Conservation (phyloP, 2,329 filamentous ascomycete species). For the Aspergillus nomiae region DNA sequence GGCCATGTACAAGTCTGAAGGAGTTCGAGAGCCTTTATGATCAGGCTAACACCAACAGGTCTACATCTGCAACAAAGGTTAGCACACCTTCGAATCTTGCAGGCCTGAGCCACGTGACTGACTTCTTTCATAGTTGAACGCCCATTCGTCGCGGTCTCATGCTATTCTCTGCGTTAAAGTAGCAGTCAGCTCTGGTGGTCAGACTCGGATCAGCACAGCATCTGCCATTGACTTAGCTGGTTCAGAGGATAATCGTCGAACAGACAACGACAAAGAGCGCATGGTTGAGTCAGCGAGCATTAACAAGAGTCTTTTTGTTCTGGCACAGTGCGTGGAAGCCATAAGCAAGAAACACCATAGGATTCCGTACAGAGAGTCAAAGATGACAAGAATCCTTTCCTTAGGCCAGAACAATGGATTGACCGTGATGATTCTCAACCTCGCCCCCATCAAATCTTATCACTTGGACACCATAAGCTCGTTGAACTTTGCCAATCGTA, state of each 20-base stretch:
- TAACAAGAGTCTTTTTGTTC: slow-evolving; percentile 94
- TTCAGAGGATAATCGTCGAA: slow-evolving; percentile 92
- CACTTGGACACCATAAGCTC: slow-evolving; percentile 93
- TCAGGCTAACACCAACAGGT: slow-evolving; percentile 86
- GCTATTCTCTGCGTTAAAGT: slow-evolving; percentile 90
- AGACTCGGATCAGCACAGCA: slow-evolving; percentile 75
- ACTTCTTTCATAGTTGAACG: slow-evolving; percentile 64
- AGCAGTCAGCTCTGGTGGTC: slow-evolving; percentile 70
- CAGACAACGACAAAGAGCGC: slow-evolving; percentile 89
- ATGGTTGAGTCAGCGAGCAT: slow-evolving; percentile 95
- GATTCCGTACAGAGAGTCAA: slow-evolving; percentile 91
- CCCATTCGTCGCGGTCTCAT: slow-evolving; percentile 85
- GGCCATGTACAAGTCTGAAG: slow-evolving; percentile 78
- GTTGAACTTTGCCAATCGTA: slow-evolving; percentile 90
- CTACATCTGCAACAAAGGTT: slow-evolving; percentile 82
- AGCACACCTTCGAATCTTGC: not conserved
- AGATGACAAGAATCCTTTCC: slow-evolving; percentile 94
- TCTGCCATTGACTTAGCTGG: slow-evolving; percentile 94
- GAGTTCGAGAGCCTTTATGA: slow-evolving; percentile 91
- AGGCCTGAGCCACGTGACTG: slow-evolving; percentile 10
- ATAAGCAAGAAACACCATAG: slow-evolving; percentile 75
- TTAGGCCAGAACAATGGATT: slow-evolving; percentile 93
- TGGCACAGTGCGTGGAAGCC: slow-evolving; percentile 93
- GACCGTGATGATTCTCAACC: slow-evolving; percentile 94
- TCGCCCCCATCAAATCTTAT: slow-evolving; percentile 87